A percentile compares a stretch with the other conserved stretches of the same genome.
These are phyloP conservation scores for Ploettnerulaceae sp. DNA, from an alignment of 2,329 filamentous ascomycete species.

Conservation along the genomic window DNA sequence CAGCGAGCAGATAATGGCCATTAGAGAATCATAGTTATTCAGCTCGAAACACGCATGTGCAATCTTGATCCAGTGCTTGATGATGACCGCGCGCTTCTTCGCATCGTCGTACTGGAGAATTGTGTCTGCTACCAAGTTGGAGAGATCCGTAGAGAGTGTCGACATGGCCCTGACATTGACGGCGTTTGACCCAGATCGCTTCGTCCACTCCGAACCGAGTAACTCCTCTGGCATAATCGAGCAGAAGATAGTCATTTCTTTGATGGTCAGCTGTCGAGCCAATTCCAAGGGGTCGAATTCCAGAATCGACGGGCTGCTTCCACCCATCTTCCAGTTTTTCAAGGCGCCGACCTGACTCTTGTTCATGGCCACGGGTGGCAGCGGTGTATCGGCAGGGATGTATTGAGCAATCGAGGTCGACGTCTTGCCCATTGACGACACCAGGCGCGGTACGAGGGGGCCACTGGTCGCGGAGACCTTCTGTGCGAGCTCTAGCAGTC, in stretches of 20 bases:
- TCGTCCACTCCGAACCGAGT: constrained; percentile 89
- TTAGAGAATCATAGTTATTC: constrained; percentile 92
- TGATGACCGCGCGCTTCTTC: constrained; percentile 83
- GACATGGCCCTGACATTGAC: constrained; percentile 94
- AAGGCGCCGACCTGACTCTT: constrained; percentile 73
- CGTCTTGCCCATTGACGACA: constrained; percentile 85
- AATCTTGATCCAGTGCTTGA: constrained; percentile 99
- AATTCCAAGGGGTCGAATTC: constrained; percentile 91
- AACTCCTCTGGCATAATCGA: constrained; percentile 89
- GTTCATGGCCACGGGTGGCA: constrained; percentile 65
- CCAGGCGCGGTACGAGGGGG: constrained; percentile 73
- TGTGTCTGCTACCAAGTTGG: constrained; percentile 87
- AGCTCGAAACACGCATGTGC: constrained; percentile 80
- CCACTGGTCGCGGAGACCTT: constrained; percentile 71
- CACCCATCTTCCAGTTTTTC: constrained; percentile 68
- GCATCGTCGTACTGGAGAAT: constrained; percentile 84
- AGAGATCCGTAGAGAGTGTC: constrained; percentile 82
- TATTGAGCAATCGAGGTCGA: constrained; percentile 70
- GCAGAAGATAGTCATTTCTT: constrained; percentile 88
- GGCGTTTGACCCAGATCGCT: constrained; percentile 72
- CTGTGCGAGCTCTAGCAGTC: constrained; percentile 73
- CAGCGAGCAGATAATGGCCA: constrained; percentile 93
- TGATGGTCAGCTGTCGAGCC: constrained; percentile 86
- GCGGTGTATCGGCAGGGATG: constrained; percentile 63
- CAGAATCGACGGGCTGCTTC: constrained; percentile 65